Evolutionary conservation across 345 rosid species (phyloP).

Genomic region (Salix arbutifolia): DNA sequence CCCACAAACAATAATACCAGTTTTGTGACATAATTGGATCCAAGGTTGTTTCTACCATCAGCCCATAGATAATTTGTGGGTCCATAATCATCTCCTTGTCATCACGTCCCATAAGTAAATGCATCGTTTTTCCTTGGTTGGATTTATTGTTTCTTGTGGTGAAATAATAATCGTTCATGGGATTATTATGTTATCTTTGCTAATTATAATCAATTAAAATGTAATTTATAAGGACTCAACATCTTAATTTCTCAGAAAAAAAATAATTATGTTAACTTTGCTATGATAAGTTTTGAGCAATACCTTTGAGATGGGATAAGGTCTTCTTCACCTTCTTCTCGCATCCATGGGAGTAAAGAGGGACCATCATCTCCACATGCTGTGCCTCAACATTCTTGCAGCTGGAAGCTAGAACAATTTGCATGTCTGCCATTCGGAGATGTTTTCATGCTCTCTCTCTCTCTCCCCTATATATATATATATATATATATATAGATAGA

Average conservation of each 20-base stretch:
- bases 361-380: conserved; percentile 89
- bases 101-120: no score
- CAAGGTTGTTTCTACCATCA: neutral
- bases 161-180: neutral
- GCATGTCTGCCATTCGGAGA: conserved; percentile 54
- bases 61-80: neutral
- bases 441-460: neutral
- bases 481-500: no score
- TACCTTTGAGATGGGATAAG: conserved; percentile 80
- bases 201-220: neutral
- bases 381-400: conserved; percentile 77
- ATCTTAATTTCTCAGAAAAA: neutral
- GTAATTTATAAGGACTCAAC: neutral
- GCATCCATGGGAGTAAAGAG: conserved; percentile 81
- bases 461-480: no score
- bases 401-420: conserved; percentile 55
- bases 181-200: neutral
- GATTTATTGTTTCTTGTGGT: neutral
- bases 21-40: neutral
- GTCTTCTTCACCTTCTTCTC: conserved; percentile 71
- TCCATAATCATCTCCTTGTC: neutral
- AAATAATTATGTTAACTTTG: no score
- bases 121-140: neutral
- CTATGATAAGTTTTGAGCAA: neutral
- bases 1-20: neutral